Evolutionary conservation across 2,329 filamentous ascomycete genomes (phyloP).

Genomic region (Albifimbria verrucaria): DNA sequence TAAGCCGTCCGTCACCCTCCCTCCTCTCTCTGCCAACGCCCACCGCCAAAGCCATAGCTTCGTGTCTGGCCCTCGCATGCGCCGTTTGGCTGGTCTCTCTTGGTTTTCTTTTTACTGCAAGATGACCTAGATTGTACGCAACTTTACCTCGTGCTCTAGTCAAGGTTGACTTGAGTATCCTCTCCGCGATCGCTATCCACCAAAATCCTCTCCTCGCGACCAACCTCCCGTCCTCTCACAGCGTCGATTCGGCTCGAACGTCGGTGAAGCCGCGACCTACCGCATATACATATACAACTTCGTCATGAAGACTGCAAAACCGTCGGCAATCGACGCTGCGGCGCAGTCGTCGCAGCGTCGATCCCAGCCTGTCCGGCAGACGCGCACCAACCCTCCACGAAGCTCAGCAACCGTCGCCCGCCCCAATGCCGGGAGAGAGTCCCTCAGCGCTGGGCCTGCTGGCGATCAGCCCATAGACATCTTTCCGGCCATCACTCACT

Average conservation of each 20-base stretch:
- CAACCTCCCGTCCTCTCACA: slow-evolving; percentile 5
- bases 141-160: background rate
- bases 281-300: slow-evolving; percentile 4
- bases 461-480: slow-evolving; percentile 62
- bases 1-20: background rate
- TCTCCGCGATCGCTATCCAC: background rate
- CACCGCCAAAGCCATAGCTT: background rate
- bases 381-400: slow-evolving; percentile 61
- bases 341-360: slow-evolving; percentile 46
- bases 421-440: slow-evolving; percentile 40
- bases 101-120: background rate
- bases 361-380: slow-evolving; percentile 62
- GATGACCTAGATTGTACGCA: background rate
- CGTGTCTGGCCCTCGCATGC: background rate
- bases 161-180: background rate
- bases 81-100: background rate
- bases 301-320: slow-evolving; percentile 55
- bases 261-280: background rate
- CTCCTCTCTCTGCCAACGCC: background rate
- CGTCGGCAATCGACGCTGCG: slow-evolving; percentile 33
- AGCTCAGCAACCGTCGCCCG: slow-evolving; percentile 46
- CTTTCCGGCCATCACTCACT: slow-evolving; percentile 66
- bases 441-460: slow-evolving; percentile 38
- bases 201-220: slow-evolving; percentile 6
- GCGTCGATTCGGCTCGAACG: background rate